These are phyloP conservation scores for Cinnamomum micranthum DNA, from an alignment of 164 flowering plant genomes.

Conservation along the genomic window DNA sequence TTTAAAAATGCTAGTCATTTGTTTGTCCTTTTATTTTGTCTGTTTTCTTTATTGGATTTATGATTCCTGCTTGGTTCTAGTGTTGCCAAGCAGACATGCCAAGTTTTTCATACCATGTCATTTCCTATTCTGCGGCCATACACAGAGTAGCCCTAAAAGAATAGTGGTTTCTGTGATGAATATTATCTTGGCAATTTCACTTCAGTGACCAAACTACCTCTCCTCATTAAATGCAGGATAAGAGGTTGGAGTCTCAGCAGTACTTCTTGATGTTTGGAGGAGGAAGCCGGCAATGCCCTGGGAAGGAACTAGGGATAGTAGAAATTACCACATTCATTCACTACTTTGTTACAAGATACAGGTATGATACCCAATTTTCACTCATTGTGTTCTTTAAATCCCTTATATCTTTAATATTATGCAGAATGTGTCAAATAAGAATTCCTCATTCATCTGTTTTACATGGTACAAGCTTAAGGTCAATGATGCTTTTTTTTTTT, in stretches of 20 bases:
- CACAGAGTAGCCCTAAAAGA: no score
- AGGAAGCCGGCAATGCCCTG: slow-evolving; percentile 83
- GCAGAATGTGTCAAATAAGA: background rate
- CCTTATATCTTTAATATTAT: background rate
- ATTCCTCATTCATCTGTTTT: background rate
- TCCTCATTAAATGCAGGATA: slow-evolving; percentile 42
- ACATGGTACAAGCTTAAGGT: background rate
- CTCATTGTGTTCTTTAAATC: background rate
- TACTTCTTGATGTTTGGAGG: slow-evolving; percentile 72
- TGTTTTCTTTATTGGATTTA: no score
- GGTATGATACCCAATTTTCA: slow-evolving; percentile 29
- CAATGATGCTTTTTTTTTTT: background rate
- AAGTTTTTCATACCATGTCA: no score
- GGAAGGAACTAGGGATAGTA: slow-evolving; percentile 80
- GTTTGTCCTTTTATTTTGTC: no score
- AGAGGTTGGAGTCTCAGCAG: slow-evolving; percentile 52
- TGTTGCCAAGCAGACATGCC: no score
- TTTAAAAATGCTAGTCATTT: no score
- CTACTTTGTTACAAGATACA: slow-evolving; percentile 79
- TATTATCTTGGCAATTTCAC: no score
- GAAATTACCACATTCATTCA: slow-evolving; percentile 77
- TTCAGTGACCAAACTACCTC: background rate
- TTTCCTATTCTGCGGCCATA: no score
- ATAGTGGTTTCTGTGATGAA: no score
- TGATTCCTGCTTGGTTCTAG: no score